Base-by-base conservation (phyloP, 345 rosid genomes). In the Eucalyptus pauciflora region DNA sequence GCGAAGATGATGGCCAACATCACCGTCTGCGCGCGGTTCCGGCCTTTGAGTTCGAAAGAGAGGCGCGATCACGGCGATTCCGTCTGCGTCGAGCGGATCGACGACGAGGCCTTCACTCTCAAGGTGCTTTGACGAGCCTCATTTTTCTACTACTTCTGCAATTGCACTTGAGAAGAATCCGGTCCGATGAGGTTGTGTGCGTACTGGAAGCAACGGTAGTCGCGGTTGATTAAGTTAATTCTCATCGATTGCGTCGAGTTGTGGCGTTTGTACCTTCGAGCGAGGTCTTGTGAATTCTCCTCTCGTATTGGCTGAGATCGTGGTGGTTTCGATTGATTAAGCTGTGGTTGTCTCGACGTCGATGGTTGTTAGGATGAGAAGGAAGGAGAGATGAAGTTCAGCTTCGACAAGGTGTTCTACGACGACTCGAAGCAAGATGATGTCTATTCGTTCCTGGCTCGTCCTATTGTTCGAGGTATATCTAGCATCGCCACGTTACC, bases 21-120 rank as follows among this genome's bases (percentile, higher is more conserved):
- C 60, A 95, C 98, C 7, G 97, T 97, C 25, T 97, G 98, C 83
- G 94, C 94, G 86, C 96, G 99, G 67, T 95, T 97, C 91, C 90
- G 99, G 93, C 98, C 99, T 12, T 81, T 95, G 90, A 96, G 94
- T 87, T 90, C 96, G 18, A 94, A 91, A 88, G 98, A 97, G 94
- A 92, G 91, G 87, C 93, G 90, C 51, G 97, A 94, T 37, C 90
- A 88, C 76, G 93, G 94, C 12, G 95, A 94, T 67, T 88, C 92
- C 46, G 92, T 93, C 64, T 95, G 97, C 92, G 87, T 95, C 93
- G 91, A 91, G 86, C 48, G 90, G 88, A 69, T 95, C 69, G 96
- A 94, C 91, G 45, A 90, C 24, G 97, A 96, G 60, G 92, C 89
- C 67, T 96, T 97, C 92, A 71, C 89, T 41, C 41, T 88, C 94